These are phyloP conservation scores for Periconia sp. DNA, from an alignment of 2,329 filamentous ascomycete species.

Conservation along the genomic window DNA sequence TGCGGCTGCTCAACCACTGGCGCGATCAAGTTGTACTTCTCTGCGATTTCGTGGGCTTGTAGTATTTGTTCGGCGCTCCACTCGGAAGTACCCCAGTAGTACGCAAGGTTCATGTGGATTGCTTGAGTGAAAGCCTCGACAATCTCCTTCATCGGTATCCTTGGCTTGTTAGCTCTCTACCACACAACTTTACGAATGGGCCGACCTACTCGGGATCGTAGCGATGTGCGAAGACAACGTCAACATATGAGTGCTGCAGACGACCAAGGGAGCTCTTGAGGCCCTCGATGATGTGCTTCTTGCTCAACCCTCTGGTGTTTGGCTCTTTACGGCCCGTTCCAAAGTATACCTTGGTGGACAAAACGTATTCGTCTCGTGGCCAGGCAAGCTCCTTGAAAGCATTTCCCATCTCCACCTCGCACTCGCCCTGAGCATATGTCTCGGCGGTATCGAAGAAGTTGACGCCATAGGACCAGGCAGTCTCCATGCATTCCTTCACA, in stretches of 20 bases:
- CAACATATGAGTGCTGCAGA: slow-evolving; percentile 66
- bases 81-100: slow-evolving; percentile 58
- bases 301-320: slow-evolving; percentile 52
- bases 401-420: slow-evolving; percentile 61
- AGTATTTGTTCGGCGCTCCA: slow-evolving; percentile 62
- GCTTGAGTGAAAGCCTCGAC: slow-evolving; percentile 58
- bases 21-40: slow-evolving; percentile 64
- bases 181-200: slow-evolving; percentile 11
- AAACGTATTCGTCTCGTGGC: slow-evolving; percentile 44
- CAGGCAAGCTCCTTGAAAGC: slow-evolving; percentile 52
- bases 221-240: slow-evolving; percentile 64
- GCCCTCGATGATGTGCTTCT: slow-evolving; percentile 59
- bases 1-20: slow-evolving; percentile 58
- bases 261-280: slow-evolving; percentile 60
- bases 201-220: slow-evolving; percentile 47
- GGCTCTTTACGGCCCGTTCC: slow-evolving; percentile 62
- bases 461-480: slow-evolving; percentile 53
- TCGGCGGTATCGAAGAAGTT: slow-evolving; percentile 57
- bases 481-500: slow-evolving; percentile 51
- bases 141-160: slow-evolving; percentile 63
- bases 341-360: slow-evolving; percentile 49
- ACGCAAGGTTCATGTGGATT: slow-evolving; percentile 59
- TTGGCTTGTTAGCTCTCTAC: slow-evolving; percentile 8
- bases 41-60: slow-evolving; percentile 61
- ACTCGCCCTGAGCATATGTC: slow-evolving; percentile 60